Base-by-base conservation (phyloP, 805 yeast species). In the Candida nonsorbophila region DNA sequence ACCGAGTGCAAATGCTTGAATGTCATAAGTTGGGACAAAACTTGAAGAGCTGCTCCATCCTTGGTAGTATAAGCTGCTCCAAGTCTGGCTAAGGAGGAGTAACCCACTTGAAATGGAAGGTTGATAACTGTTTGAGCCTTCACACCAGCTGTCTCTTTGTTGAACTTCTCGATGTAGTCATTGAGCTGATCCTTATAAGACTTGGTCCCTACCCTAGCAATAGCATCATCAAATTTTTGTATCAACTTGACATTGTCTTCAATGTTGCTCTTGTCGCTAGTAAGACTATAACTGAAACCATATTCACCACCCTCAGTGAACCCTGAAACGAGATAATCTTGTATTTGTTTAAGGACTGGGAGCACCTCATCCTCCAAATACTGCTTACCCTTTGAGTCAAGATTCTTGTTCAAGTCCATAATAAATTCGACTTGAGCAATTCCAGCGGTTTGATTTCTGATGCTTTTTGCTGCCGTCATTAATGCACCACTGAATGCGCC, bases 31-130 rank as follows among this genome's bases (percentile, higher is more conserved):
- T 82, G 88, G 1, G 96, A 71, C 26, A 92, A 64, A 0, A 92
- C 75, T 54, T 85, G 95, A 24, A 92, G 67, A 1, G 86, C 67
- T 0, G 97, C 94, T 20, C 95, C 87, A 40, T 90, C 97, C 28
- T 67, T 58, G 29, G 77, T 68, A 3, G 67, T 53, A 51, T 85
- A 86, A 4, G 77, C 62, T 3, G 82, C 77, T 14, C 95, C 95
- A 6, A 61, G 48, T 13, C 74, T 52, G 0, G 84, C 79, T 14
- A 74, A 60, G 0, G 95, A 81, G 0, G 92, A 71, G 48, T 86
- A 90, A 25, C 84, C 79, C 3, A 90, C 94, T 48, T 86, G 97
- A 58, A 83, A 85, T 14, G 97, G 96, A 37, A 90, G 66, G 36
- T 77, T 65, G 30, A 87, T 67, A 38, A 74, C 66, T 0, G 77